phyloP scores from a whole-genome alignment of 2,329 filamentous ascomycete species.

The Apiospora hydei region DNA sequence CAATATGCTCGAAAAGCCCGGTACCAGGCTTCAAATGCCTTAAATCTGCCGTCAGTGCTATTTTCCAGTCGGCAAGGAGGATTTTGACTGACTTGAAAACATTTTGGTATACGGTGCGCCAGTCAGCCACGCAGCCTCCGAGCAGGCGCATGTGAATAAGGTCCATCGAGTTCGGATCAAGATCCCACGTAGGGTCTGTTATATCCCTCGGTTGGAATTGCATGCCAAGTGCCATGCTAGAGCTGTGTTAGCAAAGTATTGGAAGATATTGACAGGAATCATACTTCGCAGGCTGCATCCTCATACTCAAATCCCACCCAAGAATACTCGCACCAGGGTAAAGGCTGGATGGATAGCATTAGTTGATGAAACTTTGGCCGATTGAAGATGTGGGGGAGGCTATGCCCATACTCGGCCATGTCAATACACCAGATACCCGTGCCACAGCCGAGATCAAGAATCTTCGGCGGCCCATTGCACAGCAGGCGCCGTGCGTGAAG shows the following conservation, averaged over 20 bases:
- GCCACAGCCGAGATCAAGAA: conserved; percentile 79
- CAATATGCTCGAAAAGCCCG: conserved; percentile 85
- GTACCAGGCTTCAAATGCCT: conserved; percentile 79
- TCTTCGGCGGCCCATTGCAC: conserved; percentile 43
- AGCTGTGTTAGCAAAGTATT: not conserved
- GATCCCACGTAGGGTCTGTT: conserved; percentile 72
- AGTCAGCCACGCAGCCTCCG: conserved; percentile 78
- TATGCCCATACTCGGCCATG: conserved; percentile 72
- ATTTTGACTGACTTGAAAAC: conserved; percentile 63
- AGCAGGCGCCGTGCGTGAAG: conserved; percentile 46
- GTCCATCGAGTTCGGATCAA: conserved; percentile 70
- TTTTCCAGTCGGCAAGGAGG: conserved; percentile 18
- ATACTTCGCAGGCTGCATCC: conserved; percentile 46
- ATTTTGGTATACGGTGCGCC: conserved; percentile 77
- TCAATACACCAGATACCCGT: conserved; percentile 93
- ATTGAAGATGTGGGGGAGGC: not conserved
- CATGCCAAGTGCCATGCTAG: not conserved
- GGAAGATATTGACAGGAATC: not conserved
- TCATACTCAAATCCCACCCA: conserved; percentile 46
- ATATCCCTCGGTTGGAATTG: conserved; percentile 78
- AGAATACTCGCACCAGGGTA: conserved; percentile 37
- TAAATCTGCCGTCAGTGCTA: conserved; percentile 32
- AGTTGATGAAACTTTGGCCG: not conserved
- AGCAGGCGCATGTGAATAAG: conserved; percentile 84
- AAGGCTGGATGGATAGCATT: not conserved